Evolutionary conservation across 169 alveolate genomes (phyloP), one percentile per base, ranked within the genome.

Genomic region (Babesia gibsoni): DNA sequence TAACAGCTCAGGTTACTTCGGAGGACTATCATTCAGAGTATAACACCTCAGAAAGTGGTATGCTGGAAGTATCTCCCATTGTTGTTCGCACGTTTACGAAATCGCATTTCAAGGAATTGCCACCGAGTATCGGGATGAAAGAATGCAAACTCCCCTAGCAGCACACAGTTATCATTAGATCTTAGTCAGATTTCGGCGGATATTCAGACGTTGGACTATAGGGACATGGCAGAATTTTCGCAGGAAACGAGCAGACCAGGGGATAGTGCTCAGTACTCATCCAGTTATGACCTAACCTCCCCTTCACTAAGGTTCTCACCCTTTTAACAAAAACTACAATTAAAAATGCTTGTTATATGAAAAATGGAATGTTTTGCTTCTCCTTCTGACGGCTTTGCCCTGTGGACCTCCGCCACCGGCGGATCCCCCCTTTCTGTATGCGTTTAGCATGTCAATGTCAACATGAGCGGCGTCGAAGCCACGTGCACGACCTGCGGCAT

Each of bases 321-420:
- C 1, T 1, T 58, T 8, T 1, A 25, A 42, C 20, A 23, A 36
- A 52, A 12, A 18, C 12, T 10, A 18, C 18, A 32, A 61, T 61
- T 61, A 41, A 5, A 25, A 30, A 22, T 56, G 56, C 4, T 61
- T 2, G 53, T 22, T 61, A 7, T 20, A 25, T n/a, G 25, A 10
- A n/a, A 39, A 82, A 49, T 87, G 90, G 65, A 83, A 89, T 33
- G 95, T 91, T 54, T 91, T 91, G 46, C 91, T 81, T 37, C 95
- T 52, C 50, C 82, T 75, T 30, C 94, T 56, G 22, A 89, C 89
- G 37, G 87, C 61, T 33, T 89, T 64, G 46, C 95, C 95, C 66
- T 86, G 91, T 52, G 88, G 89, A 22, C 95, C 95, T 3, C 95
- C 95, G 8, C 95, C 93, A 3, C 95, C 95, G 27, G 84, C 37